Evolutionary conservation across 768 basidiomycete genomes (phyloP).

Genomic region (Boletus insuetus): DNA sequence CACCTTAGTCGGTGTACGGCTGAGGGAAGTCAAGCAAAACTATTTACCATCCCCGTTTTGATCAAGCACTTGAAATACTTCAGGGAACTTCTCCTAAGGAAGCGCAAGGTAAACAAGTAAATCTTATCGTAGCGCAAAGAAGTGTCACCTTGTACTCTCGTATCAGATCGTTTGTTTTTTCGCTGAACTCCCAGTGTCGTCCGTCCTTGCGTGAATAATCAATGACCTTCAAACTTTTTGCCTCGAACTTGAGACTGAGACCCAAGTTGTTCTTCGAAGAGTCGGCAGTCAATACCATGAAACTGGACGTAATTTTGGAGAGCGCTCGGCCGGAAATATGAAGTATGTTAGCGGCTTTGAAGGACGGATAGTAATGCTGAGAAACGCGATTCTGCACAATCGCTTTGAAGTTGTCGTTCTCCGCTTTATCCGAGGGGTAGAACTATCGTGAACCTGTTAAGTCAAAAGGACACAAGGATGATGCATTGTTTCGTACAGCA

Average conservation of each 20-base stretch:
- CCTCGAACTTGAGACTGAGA: conserved; percentile 94
- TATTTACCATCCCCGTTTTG: conserved; percentile 61
- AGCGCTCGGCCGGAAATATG: conserved; percentile 76
- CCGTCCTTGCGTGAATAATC: conserved; percentile 87
- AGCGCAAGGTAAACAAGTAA: neutral
- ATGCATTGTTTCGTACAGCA: conserved; percentile 53
- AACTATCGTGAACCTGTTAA: conserved; percentile 48
- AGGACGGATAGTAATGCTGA: conserved; percentile 73
- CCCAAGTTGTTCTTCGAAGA: conserved; percentile 86
- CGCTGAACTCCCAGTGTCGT: conserved; percentile 89
- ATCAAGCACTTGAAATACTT: conserved; percentile 75
- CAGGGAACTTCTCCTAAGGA: conserved; percentile 71
- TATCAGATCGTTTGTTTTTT: conserved; percentile 79
- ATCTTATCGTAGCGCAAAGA: neutral
- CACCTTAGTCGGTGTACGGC: neutral
- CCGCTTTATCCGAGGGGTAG: conserved; percentile 79
- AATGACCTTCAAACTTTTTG: conserved; percentile 88
- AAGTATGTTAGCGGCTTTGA: conserved; percentile 70
- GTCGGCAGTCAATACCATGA: conserved; percentile 81
- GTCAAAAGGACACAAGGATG: neutral
- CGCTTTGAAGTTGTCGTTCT: conserved; percentile 74
- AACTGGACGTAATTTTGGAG: conserved; percentile 89
- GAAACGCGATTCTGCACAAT: conserved; percentile 53
- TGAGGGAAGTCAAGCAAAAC: neutral
- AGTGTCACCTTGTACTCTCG: conserved; percentile 71